Base-by-base conservation (phyloP, 768 basidiomycete species). In the Lentinus brumalis region DNA sequence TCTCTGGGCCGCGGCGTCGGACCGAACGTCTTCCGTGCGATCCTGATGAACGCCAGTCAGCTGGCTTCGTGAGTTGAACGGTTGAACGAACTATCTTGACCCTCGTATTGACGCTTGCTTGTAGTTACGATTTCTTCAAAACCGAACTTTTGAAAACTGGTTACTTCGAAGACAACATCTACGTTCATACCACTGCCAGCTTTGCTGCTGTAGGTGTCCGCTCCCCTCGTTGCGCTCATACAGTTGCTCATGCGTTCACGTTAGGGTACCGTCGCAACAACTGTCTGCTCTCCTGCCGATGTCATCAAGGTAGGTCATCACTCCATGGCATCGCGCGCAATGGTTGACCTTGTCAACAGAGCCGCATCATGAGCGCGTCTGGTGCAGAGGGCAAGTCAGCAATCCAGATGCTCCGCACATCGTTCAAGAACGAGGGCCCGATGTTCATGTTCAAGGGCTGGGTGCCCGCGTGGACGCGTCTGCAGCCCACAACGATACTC, bases 371-470 rank as follows among this genome's bases (percentile, higher is more conserved):
- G 92, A 93, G 90, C 67, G 91, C 92, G 0, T 88, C 88, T 0
- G 92, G 91, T 16, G 85, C 89, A 9, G 92, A 92, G 53, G 56
- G 66, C 55, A 65, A 88, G 87, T 91, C 89, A 1, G 90, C 92
- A 0, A 63, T 94, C 30, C 80, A 74, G 6, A 88, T 90, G 44
- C 91, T 94, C 70, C 79, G 81, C 18, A 66, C 79, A 11, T 89
- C 91, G 18, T 76, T 94, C 62, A 79, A 82, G 61, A 86, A 76
- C 63, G 92, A 94, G 67, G 92, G 92, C 14, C 73, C 90, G 3
- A 89, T 88, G 84, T 94, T 94, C 81, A 90, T 94, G 88, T 92
- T 94, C 80, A 92, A 92, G 72, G 92, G 92, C 63, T 94, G 92
- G 92, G 74, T 94, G 9, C 92, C 92, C 0, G 91, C 92, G 11